Conservation (phyloP, 2,329 filamentous ascomycete species). For the Aspergillus hiratsukae region DNA sequence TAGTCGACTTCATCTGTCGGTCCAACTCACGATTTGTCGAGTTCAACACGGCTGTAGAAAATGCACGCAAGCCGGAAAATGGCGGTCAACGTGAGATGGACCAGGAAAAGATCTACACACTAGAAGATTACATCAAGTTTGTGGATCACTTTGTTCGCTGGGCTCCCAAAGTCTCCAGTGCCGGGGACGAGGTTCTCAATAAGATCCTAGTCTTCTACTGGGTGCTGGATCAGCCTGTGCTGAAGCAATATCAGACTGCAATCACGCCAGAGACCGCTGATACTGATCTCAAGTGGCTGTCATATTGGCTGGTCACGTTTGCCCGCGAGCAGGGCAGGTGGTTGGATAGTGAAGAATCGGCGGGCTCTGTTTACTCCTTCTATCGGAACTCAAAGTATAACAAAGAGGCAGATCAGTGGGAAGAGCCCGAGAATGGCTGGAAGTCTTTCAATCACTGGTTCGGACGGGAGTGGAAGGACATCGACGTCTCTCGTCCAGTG, state of each 20-base stretch:
- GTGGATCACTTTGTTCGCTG: slow-evolving; percentile 5
- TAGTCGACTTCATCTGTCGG: neutral
- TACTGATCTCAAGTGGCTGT: slow-evolving; percentile 8
- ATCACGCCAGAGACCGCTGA: neutral
- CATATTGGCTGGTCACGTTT: slow-evolving; percentile 9
- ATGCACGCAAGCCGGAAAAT: neutral
- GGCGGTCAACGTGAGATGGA: neutral
- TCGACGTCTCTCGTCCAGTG: slow-evolving; percentile 1
- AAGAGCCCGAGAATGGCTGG: slow-evolving; percentile 5
- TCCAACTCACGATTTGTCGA: neutral
- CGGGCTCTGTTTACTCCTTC: slow-evolving; percentile 4
- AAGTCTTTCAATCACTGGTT: slow-evolving; percentile 13
- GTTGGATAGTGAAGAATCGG: slow-evolving; percentile 8
- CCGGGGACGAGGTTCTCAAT: slow-evolving; percentile 5
- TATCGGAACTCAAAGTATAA: slow-evolving; percentile 3
- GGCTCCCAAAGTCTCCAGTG: slow-evolving; percentile 4
- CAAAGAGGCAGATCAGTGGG: neutral
- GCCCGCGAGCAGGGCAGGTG: slow-evolving; percentile 4
- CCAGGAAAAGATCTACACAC: neutral
- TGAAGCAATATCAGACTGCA: slow-evolving; percentile 5
- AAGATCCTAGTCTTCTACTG: slow-evolving; percentile 10
- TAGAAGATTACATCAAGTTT: slow-evolving; percentile 7
- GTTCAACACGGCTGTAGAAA: neutral
- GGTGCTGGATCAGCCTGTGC: slow-evolving; percentile 8
- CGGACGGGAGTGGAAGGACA: slow-evolving; percentile 3